phyloP scores from a whole-genome alignment of 441 rosid species.

The Erodium moschatum region DNA sequence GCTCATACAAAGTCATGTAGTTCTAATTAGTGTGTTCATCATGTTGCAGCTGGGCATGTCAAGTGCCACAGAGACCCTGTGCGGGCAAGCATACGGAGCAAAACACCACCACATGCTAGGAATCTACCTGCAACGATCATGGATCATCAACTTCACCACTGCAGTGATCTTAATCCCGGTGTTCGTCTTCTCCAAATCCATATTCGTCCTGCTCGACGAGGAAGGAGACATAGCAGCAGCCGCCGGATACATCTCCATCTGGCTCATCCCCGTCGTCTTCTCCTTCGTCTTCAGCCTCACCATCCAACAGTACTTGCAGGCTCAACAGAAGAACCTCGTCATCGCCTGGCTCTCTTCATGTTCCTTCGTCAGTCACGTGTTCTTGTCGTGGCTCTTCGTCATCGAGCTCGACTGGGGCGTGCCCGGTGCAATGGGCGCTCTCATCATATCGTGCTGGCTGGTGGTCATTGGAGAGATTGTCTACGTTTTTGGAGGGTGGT shows the following conservation, averaged over 20 bases:
- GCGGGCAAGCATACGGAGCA: conserved; percentile 87
- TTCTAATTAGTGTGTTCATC: neutral
- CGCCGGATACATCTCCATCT: conserved; percentile 33
- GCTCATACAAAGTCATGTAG: too few relatives aligned
- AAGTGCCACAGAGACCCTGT: conserved; percentile 47
- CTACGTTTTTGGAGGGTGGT: conserved; percentile 46
- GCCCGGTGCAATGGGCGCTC: conserved; percentile 38
- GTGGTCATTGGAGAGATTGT: conserved; percentile 23
- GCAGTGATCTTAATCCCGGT: conserved; percentile 42
- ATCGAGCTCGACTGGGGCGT: conserved; percentile 28
- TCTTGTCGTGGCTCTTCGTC: conserved; percentile 44
- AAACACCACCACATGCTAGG: conserved; percentile 68
- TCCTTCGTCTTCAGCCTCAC: conserved; percentile 23
- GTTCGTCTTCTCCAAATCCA: conserved; percentile 36
- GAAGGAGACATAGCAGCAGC: conserved; percentile 33
- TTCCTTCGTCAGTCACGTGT: conserved; percentile 29
- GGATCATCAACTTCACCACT: conserved; percentile 33
- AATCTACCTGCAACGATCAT: conserved; percentile 65
- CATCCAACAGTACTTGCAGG: conserved; percentile 37
- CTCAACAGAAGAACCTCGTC: conserved; percentile 35
- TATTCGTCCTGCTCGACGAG: conserved; percentile 45
- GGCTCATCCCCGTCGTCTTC: conserved; percentile 42
- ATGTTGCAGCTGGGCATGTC: conserved; percentile 49
- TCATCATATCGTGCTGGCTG: conserved; percentile 28
- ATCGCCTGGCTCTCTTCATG: conserved; percentile 37